phyloP scores from a whole-genome alignment of 495 filamentous ascomycete species.

The Evansstolkia leycettana region DNA sequence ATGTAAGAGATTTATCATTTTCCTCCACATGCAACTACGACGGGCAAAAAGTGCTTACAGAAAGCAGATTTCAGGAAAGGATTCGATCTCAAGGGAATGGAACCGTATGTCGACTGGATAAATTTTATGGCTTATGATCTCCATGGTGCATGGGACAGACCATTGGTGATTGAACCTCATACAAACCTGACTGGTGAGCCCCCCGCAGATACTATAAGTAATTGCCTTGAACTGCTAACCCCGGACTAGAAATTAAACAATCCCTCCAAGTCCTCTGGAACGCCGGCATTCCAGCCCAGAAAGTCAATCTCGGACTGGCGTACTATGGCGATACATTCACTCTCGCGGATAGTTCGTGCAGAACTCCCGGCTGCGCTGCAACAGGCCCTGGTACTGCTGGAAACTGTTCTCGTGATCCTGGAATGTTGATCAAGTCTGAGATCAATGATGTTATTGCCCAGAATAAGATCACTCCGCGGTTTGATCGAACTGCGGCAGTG shows the following conservation, averaged over 20 bases:
- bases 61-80: conserved; percentile 21
- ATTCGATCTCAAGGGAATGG: conserved; percentile 30
- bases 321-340: conserved; percentile 33
- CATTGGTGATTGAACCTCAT: conserved; percentile 16
- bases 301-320: conserved; percentile 35
- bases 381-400: conserved; percentile 9
- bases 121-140: conserved; percentile 43
- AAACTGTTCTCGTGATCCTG: conserved; percentile 12
- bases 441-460: conserved; percentile 13
- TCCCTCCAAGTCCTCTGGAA: conserved; percentile 17
- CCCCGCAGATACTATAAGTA: neutral
- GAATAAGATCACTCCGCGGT: conserved; percentile 10
- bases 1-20: conserved; percentile 1
- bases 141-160: conserved; percentile 17
- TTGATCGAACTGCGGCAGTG: conserved; percentile 10
- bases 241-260: conserved; percentile 35
- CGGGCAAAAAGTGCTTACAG: neutral
- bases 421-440: conserved; percentile 14
- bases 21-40: neutral
- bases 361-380: conserved; percentile 12
- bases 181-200: conserved; percentile 36
- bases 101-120: conserved; percentile 29
- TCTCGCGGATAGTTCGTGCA: conserved; percentile 12
- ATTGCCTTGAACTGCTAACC: neutral
- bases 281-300: conserved; percentile 24